A percentile compares a stretch with the other conserved stretches of the same genome.
phyloP scores from a whole-genome alignment of 768 basidiomycete genomes.

The Mycena latifolia region DNA sequence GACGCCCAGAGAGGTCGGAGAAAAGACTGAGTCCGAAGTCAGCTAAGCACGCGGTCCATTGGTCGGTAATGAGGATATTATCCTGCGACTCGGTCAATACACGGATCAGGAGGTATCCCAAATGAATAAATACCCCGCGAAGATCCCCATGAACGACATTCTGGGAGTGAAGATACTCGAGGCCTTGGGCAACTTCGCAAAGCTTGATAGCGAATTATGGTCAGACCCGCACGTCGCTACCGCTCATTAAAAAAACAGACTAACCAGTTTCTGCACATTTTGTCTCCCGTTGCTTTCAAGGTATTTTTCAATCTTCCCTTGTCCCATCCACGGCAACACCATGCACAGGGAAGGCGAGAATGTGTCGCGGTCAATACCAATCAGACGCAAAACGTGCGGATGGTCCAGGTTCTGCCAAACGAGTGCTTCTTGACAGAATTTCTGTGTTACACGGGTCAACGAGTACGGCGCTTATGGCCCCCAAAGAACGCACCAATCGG shows the following conservation, averaged over 20 bases:
- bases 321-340: slow-evolving; percentile 47
- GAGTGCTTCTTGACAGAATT: slow-evolving; percentile 45
- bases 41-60: slow-evolving; percentile 47
- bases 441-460: slow-evolving; percentile 21
- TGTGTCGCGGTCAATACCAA: slow-evolving; percentile 43
- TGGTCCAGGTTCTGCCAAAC: slow-evolving; percentile 46
- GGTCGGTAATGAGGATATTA: slow-evolving; percentile 48
- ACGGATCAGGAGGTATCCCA: neutral
- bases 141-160: slow-evolving; percentile 40
- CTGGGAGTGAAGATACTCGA: slow-evolving; percentile 40
- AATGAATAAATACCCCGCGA: slow-evolving; percentile 27
- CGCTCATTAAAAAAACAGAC: slow-evolving; percentile 2
- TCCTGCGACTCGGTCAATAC: slow-evolving; percentile 30
- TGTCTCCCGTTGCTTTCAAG: slow-evolving; percentile 34
- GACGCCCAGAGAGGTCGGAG: slow-evolving; percentile 40
- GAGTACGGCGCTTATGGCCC: neutral
- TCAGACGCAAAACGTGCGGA: slow-evolving; percentile 44
- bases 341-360: slow-evolving; percentile 43
- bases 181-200: slow-evolving; percentile 38
- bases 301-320: slow-evolving; percentile 41
- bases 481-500: slow-evolving; percentile 10
- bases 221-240: neutral
- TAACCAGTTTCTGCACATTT: slow-evolving; percentile 38
- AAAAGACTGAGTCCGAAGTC: slow-evolving; percentile 51
- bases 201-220: slow-evolving; percentile 24